phyloP scores from a whole-genome alignment of 768 basidiomycete genomes.

The Pleurotus giganteus region DNA sequence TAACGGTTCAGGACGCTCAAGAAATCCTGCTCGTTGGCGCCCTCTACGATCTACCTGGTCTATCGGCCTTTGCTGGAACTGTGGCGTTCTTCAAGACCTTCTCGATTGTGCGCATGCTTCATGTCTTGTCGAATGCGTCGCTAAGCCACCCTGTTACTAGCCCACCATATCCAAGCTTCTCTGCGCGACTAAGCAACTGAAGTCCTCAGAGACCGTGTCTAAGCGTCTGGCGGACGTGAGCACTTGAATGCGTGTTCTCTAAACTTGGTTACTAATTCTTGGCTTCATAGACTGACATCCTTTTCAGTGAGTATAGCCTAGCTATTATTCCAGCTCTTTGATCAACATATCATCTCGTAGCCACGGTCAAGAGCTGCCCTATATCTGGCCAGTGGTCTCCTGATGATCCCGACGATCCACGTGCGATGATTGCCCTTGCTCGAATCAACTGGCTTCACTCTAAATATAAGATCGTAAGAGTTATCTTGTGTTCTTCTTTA shows the following conservation, averaged over 20 bases:
- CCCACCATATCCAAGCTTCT: conserved; percentile 46
- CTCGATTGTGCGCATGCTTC: conserved; percentile 37
- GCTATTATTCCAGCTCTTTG: no score
- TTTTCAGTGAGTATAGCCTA: no score
- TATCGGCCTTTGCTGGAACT: conserved; percentile 36
- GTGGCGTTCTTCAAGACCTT: conserved; percentile 57
- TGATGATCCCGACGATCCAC: conserved; percentile 24
- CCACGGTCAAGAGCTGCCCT: conserved; percentile 34
- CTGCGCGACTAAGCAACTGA: conserved; percentile 38
- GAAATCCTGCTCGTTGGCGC: conserved; percentile 31
- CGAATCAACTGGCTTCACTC: conserved; percentile 38
- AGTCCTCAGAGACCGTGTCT: conserved; percentile 30
- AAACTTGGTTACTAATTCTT: no score
- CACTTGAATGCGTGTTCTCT: no score
- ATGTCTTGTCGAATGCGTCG: not conserved
- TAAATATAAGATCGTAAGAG: conserved; percentile 34
- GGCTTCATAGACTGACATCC: conserved; percentile 42
- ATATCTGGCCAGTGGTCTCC: conserved; percentile 17
- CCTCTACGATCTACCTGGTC: conserved; percentile 43
- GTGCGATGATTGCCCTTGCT: conserved; percentile 33
- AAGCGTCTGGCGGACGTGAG: conserved; percentile 50
- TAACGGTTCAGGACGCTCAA: conserved; percentile 48
- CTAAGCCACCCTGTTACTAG: conserved; percentile 19
- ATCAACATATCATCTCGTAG: not conserved
- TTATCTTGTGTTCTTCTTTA: conserved; percentile 10